Base-by-base conservation (phyloP, 805 yeast species). In the Blastobotrys attinorum region DNA sequence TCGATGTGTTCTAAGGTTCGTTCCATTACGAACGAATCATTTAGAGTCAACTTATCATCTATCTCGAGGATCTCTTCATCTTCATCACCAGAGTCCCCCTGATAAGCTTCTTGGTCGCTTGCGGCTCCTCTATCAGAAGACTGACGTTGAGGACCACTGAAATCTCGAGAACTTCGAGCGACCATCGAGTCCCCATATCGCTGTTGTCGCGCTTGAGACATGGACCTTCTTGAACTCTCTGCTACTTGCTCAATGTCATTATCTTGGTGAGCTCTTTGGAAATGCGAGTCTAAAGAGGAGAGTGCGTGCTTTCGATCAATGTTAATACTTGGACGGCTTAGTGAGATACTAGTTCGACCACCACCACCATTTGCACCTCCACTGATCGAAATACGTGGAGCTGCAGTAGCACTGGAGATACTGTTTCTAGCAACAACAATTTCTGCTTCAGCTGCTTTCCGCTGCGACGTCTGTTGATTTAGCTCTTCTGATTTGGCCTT, bases 1-100 rank as follows among this genome's bases (percentile, higher is more conserved):
- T 92, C 97, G 47, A 92, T 76, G 50, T 94, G 96, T 53, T 86
- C 84, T 44, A 94, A 67, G 0, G 97, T 90, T 50, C 76, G 78
- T 58, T 88, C 96, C 31, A 89, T 58, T 3, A 90, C 69, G 55
- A 77, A 85, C 49, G 79, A 87, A 13, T 86, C 95, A 54, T 86
- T 83, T 16, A 72, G 59, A 7, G 84, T 67, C 18, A 85, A 57
- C 22, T 68, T 69, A 40, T 84, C 90, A 42, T 72, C 67, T 2
- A 73, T 53, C 17, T 44, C 51, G 18, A 36, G 11, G 29, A 21
- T 35, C 17, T 23, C 40, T 3, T 39, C 42, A 13, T 39, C 42
- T 3, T 39, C 37, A 11, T 31, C 37, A 2, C 4, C 36, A 4
- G 20, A 31, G 16, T 31, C 44, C 15, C 33, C 43, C 7, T 27